Evolutionary conservation across 1,284 basidiomycete species (phyloP), one percentile per base, ranked within the genome.

Genomic region (Agaricales sp.): DNA sequence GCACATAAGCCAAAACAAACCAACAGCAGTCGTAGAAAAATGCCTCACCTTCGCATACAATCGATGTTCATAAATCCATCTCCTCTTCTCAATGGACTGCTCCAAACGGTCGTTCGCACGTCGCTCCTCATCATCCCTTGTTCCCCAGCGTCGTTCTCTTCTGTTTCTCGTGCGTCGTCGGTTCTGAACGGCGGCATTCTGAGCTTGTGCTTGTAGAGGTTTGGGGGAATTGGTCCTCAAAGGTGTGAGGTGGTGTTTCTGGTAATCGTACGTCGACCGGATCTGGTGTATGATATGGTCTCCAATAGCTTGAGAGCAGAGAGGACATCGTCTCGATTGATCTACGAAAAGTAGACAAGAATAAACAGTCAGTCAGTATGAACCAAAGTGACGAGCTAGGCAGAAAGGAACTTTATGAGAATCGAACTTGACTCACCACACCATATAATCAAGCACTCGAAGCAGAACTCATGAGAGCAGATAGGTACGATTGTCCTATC

Each of bases 401-500:
- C n/a, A n/a, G n/a, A n/a, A n/a, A n/a, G n/a, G n/a, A n/a, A n/a
- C n/a, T n/a, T n/a, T n/a, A n/a, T n/a, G 35, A 49, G 18, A 22
- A 8, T 12, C 16, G 11, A 22, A 16, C 19, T 6, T 2, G 25
- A 8, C 18, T 65, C 61, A 81, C 89, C 85, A 26, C 85, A 77
- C 91, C 90, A 93, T 1, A 90, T 67, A 43, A 85, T 68, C 14
- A 93, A 74, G 62, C 91, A 94, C 52, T 87, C 85, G 56, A 93
- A 92, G 59, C 91, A 94, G 60, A 92, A 93, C 59, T 87, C 82
- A 67, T 94, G 91, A 1, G 86, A 84, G 62, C 91, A 94, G 3
- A 69, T 73, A 1, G 87, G 86, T 18, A 92, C 70, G 41, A 92
- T 75, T 0, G 90, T 84, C 41, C 85, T 70, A 66, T 93, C 89